Percentiles rank a stretch among this genome's conserved stretches.
phyloP scores from a whole-genome alignment of 352 stramenopile species.

The Chrysophaeum taylorii region DNA sequence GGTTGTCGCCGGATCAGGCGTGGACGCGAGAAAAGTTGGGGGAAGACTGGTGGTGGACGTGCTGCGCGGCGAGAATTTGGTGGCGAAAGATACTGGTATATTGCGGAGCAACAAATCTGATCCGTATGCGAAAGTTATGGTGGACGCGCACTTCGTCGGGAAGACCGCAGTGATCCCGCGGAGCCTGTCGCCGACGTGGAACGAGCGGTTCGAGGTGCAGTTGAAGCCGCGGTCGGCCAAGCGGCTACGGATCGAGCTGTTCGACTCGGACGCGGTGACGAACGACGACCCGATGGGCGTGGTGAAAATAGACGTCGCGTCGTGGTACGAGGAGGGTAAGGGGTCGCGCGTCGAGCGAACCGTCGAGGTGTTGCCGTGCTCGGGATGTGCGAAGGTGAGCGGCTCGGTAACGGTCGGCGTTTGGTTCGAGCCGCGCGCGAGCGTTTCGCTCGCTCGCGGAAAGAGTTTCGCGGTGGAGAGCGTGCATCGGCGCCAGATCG shows the following conservation, averaged over 20 bases:
- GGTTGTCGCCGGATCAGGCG: too few species aligned
- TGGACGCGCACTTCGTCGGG: conserved; percentile 17
- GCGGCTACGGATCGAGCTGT: too few species aligned
- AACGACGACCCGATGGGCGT: neutral
- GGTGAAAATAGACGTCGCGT: neutral
- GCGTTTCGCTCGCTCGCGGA: neutral
- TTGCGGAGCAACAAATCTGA: conserved; percentile 27
- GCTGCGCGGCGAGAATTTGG: too few species aligned
- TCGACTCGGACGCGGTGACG: neutral
- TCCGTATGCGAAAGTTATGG: conserved; percentile 28
- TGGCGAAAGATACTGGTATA: too few species aligned
- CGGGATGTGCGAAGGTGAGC: neutral
- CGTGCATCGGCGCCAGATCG: neutral
- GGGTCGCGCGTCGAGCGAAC: neutral
- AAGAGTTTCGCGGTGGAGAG: neutral
- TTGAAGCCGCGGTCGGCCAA: too few species aligned
- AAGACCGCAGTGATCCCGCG: conserved; percentile 26
- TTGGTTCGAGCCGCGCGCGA: neutral
- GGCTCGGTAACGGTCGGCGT: neutral
- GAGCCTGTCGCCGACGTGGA: conserved; percentile 28
- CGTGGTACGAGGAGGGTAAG: neutral
- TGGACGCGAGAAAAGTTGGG: too few species aligned
- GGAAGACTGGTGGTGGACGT: too few species aligned
- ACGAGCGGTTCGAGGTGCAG: too few species aligned
- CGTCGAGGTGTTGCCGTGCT: neutral